Conservation (phyloP, 805 yeast species). For the Ascoidea asiatica region DNA sequence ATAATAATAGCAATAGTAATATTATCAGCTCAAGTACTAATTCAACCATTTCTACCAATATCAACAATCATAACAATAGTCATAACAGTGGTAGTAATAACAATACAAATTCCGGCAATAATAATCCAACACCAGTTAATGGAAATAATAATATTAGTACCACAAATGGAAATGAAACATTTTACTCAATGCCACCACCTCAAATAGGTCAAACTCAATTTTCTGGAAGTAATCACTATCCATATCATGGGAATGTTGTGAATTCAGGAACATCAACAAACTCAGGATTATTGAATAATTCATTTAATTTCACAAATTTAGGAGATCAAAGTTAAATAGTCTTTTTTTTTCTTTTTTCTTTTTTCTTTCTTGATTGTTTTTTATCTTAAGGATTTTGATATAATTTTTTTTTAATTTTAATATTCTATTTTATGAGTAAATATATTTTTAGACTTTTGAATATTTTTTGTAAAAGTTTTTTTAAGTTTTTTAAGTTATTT, state of each 20-base stretch:
- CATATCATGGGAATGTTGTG: not conserved
- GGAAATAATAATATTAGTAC: not conserved
- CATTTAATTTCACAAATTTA: not conserved
- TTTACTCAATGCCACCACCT: not conserved
- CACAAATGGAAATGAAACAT: not conserved
- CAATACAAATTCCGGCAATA: not conserved
- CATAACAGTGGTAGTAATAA: not conserved
- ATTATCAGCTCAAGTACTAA: too few species aligned
- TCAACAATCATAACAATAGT: not conserved
- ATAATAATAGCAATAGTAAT: too few species aligned
- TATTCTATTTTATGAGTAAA: too few species aligned
- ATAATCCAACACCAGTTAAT: not conserved
- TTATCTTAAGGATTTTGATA: too few species aligned
- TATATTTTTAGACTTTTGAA: not conserved
- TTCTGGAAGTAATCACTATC: not conserved
- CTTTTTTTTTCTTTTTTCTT: not conserved
- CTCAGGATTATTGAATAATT: not conserved
- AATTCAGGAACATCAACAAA: not conserved
- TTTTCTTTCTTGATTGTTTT: not conserved
- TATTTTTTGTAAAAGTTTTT: too few species aligned
- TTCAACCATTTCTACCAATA: not conserved
- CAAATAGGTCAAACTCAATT: not conserved
- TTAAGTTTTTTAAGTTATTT: too few species aligned
- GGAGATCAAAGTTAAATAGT: not conserved
- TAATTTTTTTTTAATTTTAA: too few species aligned